Percentiles rank a stretch among this genome's conserved stretches.
phyloP scores from a whole-genome alignment of 805 yeast species.

The Pichia manshurica region DNA sequence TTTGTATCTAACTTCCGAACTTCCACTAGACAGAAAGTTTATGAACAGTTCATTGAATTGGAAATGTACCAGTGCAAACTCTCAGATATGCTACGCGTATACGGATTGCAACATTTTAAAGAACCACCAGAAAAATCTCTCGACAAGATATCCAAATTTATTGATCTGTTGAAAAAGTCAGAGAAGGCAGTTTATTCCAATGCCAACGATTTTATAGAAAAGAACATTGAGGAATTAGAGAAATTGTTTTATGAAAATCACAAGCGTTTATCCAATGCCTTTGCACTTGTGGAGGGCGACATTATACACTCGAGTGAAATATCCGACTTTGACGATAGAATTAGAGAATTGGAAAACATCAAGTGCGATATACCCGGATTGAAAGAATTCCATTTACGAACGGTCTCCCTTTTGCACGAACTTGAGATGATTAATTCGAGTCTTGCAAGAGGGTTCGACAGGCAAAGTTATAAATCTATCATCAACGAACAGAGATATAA shows the following conservation, averaged over 20 bases:
- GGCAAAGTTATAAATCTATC: slow-evolving; percentile 1
- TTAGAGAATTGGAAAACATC: slow-evolving; percentile 31
- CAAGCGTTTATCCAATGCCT: neutral
- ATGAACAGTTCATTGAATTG: slow-evolving; percentile 15
- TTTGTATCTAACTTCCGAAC: slow-evolving; percentile 12
- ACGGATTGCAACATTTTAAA: slow-evolving; percentile 16
- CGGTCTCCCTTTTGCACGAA: slow-evolving; percentile 10
- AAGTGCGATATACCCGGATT: slow-evolving; percentile 32
- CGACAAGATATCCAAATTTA: slow-evolving; percentile 6
- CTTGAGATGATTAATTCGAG: slow-evolving; percentile 18
- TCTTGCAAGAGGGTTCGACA: slow-evolving; percentile 8
- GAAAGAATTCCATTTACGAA: slow-evolving; percentile 23
- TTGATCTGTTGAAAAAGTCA: slow-evolving; percentile 5
- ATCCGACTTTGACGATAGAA: neutral
- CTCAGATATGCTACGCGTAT: slow-evolving; percentile 17
- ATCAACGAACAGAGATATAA: slow-evolving; percentile 5
- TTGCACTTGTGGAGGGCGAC: neutral
- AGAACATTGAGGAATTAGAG: neutral
- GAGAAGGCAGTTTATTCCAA: slow-evolving; percentile 9
- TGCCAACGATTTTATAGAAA: slow-evolving; percentile 7
- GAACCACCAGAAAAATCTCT: slow-evolving; percentile 19
- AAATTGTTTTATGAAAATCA: neutral
- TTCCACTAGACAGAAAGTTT: slow-evolving; percentile 13
- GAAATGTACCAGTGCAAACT: slow-evolving; percentile 18
- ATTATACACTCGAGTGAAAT: neutral